These are phyloP conservation scores for Colletotrichum aenigma DNA, from an alignment of 2,329 filamentous ascomycete genomes.

Conservation along the genomic window DNA sequence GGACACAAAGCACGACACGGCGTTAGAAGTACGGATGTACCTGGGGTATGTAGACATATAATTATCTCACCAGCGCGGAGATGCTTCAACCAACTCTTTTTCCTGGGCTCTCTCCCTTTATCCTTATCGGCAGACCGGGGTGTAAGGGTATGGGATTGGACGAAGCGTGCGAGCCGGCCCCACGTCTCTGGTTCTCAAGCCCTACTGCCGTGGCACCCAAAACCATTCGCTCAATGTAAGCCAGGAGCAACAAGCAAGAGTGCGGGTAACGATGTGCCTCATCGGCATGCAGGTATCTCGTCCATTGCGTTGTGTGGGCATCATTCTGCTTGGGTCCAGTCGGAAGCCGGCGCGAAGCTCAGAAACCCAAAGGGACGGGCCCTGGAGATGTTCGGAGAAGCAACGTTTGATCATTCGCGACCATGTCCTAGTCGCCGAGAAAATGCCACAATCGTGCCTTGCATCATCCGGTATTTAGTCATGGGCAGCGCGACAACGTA, in stretches of 20 bases:
- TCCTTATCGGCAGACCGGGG: background rate
- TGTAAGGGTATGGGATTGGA: background rate
- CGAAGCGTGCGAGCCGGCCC: background rate
- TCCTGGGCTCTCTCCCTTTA: background rate
- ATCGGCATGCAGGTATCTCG: background rate
- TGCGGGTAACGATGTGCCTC: background rate
- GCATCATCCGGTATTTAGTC: background rate
- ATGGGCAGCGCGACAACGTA: background rate
- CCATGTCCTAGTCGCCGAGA: background rate
- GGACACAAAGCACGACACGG: background rate
- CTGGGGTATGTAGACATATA: background rate
- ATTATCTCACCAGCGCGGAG: constrained; percentile 2
- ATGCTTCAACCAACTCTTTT: background rate
- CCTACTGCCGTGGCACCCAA: background rate
- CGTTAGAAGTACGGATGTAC: background rate
- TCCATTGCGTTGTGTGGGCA: background rate
- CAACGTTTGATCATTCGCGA: background rate
- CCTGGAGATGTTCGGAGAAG: background rate
- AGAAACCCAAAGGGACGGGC: background rate
- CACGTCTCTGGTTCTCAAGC: background rate
- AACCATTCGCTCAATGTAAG: background rate
- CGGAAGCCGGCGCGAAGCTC: background rate
- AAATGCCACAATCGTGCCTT: background rate
- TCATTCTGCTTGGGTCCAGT: background rate
- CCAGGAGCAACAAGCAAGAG: background rate